Evolutionary conservation across 768 basidiomycete genomes (phyloP).

Genomic region (Suillus sp.): DNA sequence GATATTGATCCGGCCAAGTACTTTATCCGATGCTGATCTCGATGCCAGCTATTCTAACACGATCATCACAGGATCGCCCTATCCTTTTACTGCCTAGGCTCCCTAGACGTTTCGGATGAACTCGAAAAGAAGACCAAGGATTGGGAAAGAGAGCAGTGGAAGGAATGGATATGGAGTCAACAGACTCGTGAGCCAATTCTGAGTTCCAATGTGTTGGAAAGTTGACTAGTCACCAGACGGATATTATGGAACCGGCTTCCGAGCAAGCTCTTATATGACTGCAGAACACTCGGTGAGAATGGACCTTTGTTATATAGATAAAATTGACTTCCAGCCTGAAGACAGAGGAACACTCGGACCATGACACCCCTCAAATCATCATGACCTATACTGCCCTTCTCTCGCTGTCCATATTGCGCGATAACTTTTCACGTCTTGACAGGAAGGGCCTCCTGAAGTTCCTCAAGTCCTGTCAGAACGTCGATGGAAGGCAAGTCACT

Average conservation of each 20-base stretch:
- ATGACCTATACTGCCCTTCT: constrained; percentile 93
- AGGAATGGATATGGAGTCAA: constrained; percentile 88
- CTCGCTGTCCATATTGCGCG: constrained; percentile 82
- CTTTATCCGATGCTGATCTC: constrained; percentile 21
- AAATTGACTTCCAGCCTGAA: constrained; percentile 23
- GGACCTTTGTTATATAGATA: constrained; percentile 3
- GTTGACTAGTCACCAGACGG: constrained; percentile 43
- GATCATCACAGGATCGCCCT: constrained; percentile 66
- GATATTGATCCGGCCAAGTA: constrained; percentile 77
- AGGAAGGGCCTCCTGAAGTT: constrained; percentile 66
- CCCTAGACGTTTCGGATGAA: constrained; percentile 73
- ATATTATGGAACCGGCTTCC: constrained; percentile 65
- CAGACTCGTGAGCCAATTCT: constrained; percentile 54
- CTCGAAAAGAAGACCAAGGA: constrained; percentile 44
- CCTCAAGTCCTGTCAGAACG: constrained; percentile 69
- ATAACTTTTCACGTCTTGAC: constrained; percentile 76
- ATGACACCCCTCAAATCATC: constrained; percentile 80
- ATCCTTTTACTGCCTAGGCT: constrained; percentile 86
- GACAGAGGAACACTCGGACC: constrained; percentile 44
- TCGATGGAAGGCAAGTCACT: constrained; percentile 75
- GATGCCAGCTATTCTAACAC: constrained; percentile 14
- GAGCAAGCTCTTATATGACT: constrained; percentile 75
- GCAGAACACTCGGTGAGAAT: constrained; percentile 23
- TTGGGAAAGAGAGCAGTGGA: constrained; percentile 64
- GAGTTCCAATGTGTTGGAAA: constrained; percentile 14